phyloP scores from a whole-genome alignment of 2,329 filamentous ascomycete genomes.

The Zymoseptoria passerinii region DNA sequence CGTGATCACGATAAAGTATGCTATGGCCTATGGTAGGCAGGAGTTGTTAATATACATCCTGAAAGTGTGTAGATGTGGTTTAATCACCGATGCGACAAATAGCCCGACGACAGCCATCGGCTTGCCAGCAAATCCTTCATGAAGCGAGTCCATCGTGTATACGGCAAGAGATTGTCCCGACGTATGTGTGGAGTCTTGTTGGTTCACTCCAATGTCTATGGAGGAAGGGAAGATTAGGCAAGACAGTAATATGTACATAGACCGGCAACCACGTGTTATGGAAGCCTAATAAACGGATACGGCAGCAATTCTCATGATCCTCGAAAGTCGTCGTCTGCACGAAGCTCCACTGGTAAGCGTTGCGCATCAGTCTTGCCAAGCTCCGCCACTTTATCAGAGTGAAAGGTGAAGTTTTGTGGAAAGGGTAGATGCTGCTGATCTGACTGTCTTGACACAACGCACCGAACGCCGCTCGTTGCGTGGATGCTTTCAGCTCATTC shows the following conservation, averaged over 20 bases:
- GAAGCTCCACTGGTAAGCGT: neutral
- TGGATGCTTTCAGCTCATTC: no score
- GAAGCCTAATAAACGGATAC: neutral
- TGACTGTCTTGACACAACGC: no score
- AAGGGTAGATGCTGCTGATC: no score
- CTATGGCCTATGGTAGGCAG: conserved; percentile 7
- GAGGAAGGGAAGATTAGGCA: neutral
- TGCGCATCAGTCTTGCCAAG: no score
- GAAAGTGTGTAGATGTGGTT: neutral
- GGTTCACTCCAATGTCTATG: neutral
- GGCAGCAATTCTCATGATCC: neutral
- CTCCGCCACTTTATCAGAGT: no score
- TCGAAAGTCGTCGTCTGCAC: neutral
- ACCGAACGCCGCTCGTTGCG: no score
- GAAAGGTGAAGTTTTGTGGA: no score
- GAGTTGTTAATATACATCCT: conserved; percentile 2
- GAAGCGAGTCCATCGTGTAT: neutral
- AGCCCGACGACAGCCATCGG: conserved; percentile 6
- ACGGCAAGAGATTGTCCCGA: neutral
- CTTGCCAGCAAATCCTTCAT: neutral
- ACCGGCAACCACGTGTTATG: neutral
- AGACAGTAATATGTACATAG: neutral
- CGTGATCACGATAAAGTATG: conserved; percentile 12
- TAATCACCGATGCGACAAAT: conserved; percentile 10
- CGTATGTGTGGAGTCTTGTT: neutral